Evolutionary conservation across 2,329 filamentous ascomycete genomes (phyloP), one percentile per base, ranked within the genome.

Genomic region (Tolypocladium tropicale): DNA sequence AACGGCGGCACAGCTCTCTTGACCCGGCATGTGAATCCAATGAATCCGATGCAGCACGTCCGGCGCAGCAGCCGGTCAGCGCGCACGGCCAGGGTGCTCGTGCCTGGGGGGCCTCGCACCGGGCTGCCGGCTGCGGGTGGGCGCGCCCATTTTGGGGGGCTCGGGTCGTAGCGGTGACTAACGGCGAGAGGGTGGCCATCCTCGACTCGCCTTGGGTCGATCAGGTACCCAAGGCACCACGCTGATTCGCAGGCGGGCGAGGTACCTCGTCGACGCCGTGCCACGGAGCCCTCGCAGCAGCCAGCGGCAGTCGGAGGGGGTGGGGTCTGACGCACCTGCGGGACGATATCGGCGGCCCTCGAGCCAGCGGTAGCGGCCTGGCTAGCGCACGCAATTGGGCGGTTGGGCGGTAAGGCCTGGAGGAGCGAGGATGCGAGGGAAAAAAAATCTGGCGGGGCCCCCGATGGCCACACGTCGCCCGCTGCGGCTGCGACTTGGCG

Each of bases 271-370:
- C n/a, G n/a, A n/a, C n/a, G n/a, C n/a, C n/a, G n/a, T n/a, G n/a
- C n/a, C n/a, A n/a, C n/a, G n/a, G n/a, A n/a, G n/a, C n/a, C n/a
- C n/a, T n/a, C n/a, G n/a, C n/a, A n/a, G n/a, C n/a, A n/a, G n/a
- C n/a, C 37, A 23, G n/a, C 11, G 36, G 14, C n/a, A 18, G 34
- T 3, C 34, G 28, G 18, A 10, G 11, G 16, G 28, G n/a, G n/a
- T 10, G 49, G 49, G 30, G 18, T n/a, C 30, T 37, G 50, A 52
- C 50, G 33, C 32, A 36, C 12, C 41, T 46, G 43, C 39, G 53
- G 28, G 48, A 55, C 54, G 54, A 55, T 52, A 52, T 55, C 54
- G 54, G 49, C 48, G 54, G 11, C 12, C 23, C 25, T n/a, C 39
- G 30, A 21, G 28, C 33, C 36, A 46, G 54, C 49, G 54, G 54